Percentiles rank a stretch among this genome's conserved stretches.
phyloP scores from a whole-genome alignment of 352 stramenopile genomes.

The Phytophthora idaei region DNA sequence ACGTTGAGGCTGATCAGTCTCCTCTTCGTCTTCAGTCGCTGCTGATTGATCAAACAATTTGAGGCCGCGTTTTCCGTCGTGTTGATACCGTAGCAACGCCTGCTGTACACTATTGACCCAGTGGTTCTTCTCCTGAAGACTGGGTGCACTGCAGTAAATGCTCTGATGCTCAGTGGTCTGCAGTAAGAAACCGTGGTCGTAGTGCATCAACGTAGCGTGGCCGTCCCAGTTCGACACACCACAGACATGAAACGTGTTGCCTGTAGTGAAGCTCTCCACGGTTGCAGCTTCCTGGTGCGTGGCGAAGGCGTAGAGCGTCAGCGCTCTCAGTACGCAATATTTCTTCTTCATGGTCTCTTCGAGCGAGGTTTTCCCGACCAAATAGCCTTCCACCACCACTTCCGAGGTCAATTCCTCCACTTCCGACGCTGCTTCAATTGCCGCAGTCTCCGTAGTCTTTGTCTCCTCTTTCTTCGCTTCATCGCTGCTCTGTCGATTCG shows the following conservation, averaged over 20 bases:
- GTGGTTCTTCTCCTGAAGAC: constrained; percentile 62
- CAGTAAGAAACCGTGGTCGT: constrained; percentile 76
- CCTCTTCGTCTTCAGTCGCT: constrained; percentile 34
- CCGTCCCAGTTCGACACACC: constrained; percentile 71
- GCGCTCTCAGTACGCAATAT: constrained; percentile 54
- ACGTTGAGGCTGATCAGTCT: background rate
- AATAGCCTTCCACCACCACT: constrained; percentile 58
- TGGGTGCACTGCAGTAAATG: constrained; percentile 74
- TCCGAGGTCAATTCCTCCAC: constrained; percentile 5
- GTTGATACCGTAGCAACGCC: constrained; percentile 41
- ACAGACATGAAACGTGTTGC: constrained; percentile 38
- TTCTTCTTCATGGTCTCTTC: constrained; percentile 63
- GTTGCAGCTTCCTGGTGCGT: constrained; percentile 41
- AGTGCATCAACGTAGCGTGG: constrained; percentile 63
- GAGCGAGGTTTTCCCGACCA: constrained; percentile 53
- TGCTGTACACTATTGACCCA: constrained; percentile 67
- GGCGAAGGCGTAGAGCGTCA: constrained; percentile 51
- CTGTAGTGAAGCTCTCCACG: constrained; percentile 1
- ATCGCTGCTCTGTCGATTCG: constrained; percentile 20
- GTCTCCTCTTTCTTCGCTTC: constrained; percentile 12
- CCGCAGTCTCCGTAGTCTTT: background rate
- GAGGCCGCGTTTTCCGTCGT: constrained; percentile 24
- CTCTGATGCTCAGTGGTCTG: constrained; percentile 55
- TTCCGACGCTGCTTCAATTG: background rate
- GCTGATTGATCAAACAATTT: constrained; percentile 21